A percentile compares a stretch with the other conserved stretches of the same genome.
Evolutionary conservation across 1,139 yeast species (phyloP).

Genomic region (Pichia inconspicua): DNA sequence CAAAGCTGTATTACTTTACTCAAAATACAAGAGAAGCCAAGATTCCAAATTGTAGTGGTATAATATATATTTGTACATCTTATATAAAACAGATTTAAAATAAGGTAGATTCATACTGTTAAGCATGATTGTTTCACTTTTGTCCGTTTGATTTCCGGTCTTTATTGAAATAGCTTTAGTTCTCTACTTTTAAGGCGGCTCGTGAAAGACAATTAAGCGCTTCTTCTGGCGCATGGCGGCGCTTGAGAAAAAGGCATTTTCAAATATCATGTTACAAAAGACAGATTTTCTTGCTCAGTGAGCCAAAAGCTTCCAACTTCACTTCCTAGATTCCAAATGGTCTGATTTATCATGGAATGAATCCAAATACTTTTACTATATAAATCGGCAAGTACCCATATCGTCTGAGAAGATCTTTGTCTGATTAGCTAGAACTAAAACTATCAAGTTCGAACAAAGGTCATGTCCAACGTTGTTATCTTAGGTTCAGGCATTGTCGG

Average conservation of each 20-base stretch:
- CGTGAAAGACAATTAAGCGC: too few relatives aligned
- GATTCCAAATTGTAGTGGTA: constrained; percentile 5
- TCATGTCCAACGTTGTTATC: constrained; percentile 19
- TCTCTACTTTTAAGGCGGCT: too few relatives aligned
- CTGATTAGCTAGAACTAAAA: too few relatives aligned
- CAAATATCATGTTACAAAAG: not conserved
- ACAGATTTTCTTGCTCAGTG: too few relatives aligned
- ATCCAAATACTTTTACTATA: not conserved
- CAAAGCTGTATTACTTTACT: constrained; percentile 34
- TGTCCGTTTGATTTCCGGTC: too few relatives aligned
- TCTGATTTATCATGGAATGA: not conserved
- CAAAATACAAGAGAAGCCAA: constrained; percentile 9
- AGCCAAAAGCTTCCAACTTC: too few relatives aligned
- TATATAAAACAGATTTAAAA: too few relatives aligned
- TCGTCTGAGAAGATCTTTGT: too few relatives aligned
- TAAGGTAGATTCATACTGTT: too few relatives aligned
- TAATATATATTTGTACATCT: not conserved
- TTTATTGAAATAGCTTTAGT: too few relatives aligned
- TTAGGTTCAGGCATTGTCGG: constrained; percentile 60
- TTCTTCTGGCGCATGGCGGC: not conserved
- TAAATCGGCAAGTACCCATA: not conserved
- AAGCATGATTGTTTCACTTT: too few relatives aligned
- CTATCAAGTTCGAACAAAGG: not conserved
- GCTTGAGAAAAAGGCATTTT: not conserved
- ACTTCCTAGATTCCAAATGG: not conserved